Conservation (phyloP, 306 rosid species). For the Acmispon strigosus region DNA sequence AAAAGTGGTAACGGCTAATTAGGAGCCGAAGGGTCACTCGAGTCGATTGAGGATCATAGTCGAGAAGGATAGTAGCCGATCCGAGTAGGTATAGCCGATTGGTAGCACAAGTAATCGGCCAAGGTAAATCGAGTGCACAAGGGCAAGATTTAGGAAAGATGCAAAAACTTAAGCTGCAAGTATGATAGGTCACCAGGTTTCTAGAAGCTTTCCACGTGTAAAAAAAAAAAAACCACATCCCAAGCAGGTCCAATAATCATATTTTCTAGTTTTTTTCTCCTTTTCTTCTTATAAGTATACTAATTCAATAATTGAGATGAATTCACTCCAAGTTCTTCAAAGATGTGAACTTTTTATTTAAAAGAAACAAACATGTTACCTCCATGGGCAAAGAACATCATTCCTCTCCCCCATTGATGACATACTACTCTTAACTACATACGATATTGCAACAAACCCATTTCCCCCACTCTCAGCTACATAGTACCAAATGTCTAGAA, state of each 20-base stretch:
- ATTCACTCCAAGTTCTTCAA: neutral
- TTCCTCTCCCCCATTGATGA: neutral
- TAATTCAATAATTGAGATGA: neutral
- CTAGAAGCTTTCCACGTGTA: too few species aligned
- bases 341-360: neutral
- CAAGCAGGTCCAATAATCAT: neutral
- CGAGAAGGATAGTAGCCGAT: too few species aligned
- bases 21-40: too few species aligned
- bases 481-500: neutral
- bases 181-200: too few species aligned
- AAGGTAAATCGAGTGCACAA: too few species aligned
- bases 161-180: too few species aligned
- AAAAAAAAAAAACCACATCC: neutral
- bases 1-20: too few species aligned
- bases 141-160: too few species aligned
- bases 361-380: neutral
- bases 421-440: constrained; percentile 12
- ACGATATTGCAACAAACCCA: neutral
- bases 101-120: too few species aligned
- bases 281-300: too few species aligned
- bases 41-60: too few species aligned
- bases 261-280: neutral
- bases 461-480: neutral
- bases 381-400: neutral
- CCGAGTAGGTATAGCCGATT: too few species aligned